A percentile compares a stretch with the other conserved stretches of the same genome.
Conservation (phyloP, 768 basidiomycete species). For the Russula griseocarnosa region DNA sequence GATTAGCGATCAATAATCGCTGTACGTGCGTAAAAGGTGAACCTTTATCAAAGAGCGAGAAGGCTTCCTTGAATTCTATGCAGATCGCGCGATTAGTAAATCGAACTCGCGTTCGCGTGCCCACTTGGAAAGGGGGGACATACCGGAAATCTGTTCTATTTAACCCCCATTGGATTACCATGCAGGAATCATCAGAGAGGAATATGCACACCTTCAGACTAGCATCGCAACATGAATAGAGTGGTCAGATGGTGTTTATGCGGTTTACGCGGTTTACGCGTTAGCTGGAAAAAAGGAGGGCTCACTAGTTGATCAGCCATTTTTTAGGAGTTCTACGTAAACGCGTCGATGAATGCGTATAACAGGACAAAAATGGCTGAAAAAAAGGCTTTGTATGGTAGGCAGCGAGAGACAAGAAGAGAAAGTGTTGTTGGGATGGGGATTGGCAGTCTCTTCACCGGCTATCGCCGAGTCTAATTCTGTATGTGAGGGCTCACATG, state of each 20-base stretch:
- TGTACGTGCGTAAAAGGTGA: slow-evolving; percentile 28
- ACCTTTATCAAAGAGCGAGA: slow-evolving; percentile 97
- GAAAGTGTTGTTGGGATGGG: background rate
- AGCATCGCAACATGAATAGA: slow-evolving; percentile 9
- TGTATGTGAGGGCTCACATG: no score
- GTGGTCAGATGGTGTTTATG: background rate
- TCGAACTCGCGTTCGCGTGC: background rate
- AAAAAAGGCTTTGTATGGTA: slow-evolving; percentile 1
- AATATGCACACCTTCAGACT: slow-evolving; percentile 55
- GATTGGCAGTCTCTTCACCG: slow-evolving; percentile 7
- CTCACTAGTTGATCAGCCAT: slow-evolving; percentile 58
- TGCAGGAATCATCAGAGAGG: slow-evolving; percentile 5
- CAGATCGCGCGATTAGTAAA: slow-evolving; percentile 2
- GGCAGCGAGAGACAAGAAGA: background rate
- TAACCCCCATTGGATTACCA: background rate
- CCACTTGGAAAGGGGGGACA: slow-evolving; percentile 31
- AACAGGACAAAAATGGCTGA: background rate
- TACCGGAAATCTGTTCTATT: slow-evolving; percentile 88
- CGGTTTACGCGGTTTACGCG: no score
- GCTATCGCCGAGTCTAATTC: slow-evolving; percentile 18
- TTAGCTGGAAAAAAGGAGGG: slow-evolving; percentile 25
- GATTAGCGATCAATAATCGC: background rate
- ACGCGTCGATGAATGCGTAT: background rate
- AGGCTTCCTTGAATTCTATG: slow-evolving; percentile 96
- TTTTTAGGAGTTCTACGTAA: slow-evolving; percentile 14